Conservation (phyloP, 257 asterid genomes). For the Solanum lycopersicoides region DNA sequence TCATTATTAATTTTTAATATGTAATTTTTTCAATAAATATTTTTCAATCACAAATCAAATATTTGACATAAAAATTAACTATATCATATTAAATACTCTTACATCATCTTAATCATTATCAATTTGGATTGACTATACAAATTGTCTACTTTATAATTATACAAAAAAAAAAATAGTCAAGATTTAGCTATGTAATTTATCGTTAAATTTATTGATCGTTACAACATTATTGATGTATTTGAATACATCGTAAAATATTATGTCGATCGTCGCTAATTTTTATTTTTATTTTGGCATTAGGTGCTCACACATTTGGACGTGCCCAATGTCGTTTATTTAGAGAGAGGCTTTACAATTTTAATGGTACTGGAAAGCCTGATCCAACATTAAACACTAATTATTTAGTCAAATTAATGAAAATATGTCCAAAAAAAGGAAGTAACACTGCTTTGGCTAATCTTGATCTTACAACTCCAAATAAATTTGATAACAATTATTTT, state of each 20-base stretch:
- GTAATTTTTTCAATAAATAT: not conserved
- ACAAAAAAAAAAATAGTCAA: not conserved
- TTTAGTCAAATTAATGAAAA: slow-evolving; percentile 11
- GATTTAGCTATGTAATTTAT: not conserved
- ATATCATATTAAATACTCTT: not conserved
- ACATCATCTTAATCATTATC: not conserved
- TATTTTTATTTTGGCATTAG: slow-evolving; percentile 4
- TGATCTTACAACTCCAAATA: slow-evolving; percentile 33
- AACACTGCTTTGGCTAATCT: slow-evolving; percentile 29
- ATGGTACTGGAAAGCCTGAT: slow-evolving; percentile 44
- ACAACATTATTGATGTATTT: no score
- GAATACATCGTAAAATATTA: not conserved
- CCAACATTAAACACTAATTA: slow-evolving; percentile 43
- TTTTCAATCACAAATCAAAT: not conserved
- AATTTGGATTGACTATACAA: not conserved
- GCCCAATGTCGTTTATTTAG: slow-evolving; percentile 36
- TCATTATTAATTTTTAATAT: not conserved
- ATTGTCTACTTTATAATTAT: not conserved
- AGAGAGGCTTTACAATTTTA: slow-evolving; percentile 39
- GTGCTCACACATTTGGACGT: slow-evolving; percentile 71
- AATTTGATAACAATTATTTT: slow-evolving; percentile 40
- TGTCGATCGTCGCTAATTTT: not conserved
- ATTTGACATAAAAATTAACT: not conserved
- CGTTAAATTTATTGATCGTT: not conserved
- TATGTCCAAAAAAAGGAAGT: slow-evolving; percentile 40